Base-by-base conservation (phyloP, 2,329 filamentous ascomycete species). In the Dactylonectria estremocensis region DNA sequence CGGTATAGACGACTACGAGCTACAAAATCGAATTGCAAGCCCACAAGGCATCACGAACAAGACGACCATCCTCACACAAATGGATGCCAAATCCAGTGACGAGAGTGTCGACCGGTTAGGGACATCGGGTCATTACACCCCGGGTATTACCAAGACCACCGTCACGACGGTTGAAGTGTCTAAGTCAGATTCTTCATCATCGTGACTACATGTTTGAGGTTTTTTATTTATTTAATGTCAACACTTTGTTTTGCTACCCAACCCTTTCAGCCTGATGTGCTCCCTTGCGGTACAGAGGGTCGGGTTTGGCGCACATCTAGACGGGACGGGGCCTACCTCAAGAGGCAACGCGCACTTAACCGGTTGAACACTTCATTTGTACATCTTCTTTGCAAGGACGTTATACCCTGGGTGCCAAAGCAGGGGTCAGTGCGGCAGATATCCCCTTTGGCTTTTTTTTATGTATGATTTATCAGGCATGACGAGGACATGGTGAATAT, bases 71-170 rank as follows among this genome's bases (percentile, higher is more conserved):
- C 58, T 77, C 14, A 72, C 73, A 6, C 67, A 74, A 8, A 22
- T 62, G 2, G 73, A 74, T 18, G 69, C 72, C 16, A 74, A 72
- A 28, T 71, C 66, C 0, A 77, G 75, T 37, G 76, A 76, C 33
- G 77, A 77, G 10, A 74, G 72, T 45, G 31, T 69, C 4, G 62
- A 73, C 3, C 62, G 62, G 40, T 13, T 59, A 13, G 61, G 60
- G 22, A 49, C 60, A n/a, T 61, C n/a, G 16, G 18, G 63, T 35
- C 53, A 50, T 2, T 67, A 64, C 40, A 53, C 28, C 7, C 14
- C 20, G 7, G 72, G 77, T 1, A 78, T 78, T 4, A 78, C 73
- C 9, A 78, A 78, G 62, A 78, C 77, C 2, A 77, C 69, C 11
- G 69, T 72, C n/a, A 78, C 74, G 1, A 78, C 75, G 1, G 64